phyloP scores from a whole-genome alignment of 371 early-diverging fungal species.

The Mortierella polycephala region DNA sequence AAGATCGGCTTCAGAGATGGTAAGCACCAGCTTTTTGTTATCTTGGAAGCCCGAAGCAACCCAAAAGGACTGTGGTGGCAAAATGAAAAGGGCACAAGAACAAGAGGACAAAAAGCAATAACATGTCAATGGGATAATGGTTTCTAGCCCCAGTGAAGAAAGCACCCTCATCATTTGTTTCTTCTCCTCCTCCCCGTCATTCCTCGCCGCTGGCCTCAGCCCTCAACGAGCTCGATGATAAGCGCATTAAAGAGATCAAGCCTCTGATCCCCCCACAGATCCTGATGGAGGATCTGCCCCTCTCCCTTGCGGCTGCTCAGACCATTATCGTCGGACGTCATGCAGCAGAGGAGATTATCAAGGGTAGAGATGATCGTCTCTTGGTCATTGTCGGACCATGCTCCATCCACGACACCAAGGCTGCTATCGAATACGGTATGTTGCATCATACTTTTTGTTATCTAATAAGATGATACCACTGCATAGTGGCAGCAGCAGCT shows the following conservation, averaged over 20 bases:
- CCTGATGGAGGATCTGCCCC: slow-evolving; percentile 89
- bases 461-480: not conserved
- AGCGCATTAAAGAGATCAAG: slow-evolving; percentile 87
- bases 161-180: slow-evolving; percentile 2
- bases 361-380: slow-evolving; percentile 85
- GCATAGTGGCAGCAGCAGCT: not conserved
- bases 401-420: slow-evolving; percentile 89
- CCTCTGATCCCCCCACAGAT: slow-evolving; percentile 97
- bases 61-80: too few relatives aligned
- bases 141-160: not conserved
- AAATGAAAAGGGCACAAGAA: too few relatives aligned
- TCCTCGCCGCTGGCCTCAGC: slow-evolving; percentile 55
- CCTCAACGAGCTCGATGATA: slow-evolving; percentile 93
- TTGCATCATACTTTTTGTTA: slow-evolving; percentile 26
- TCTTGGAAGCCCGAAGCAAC: not conserved
- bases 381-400: slow-evolving; percentile 94
- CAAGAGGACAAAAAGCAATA: too few relatives aligned
- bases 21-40: slow-evolving; percentile 23
- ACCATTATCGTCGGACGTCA: slow-evolving; percentile 71
- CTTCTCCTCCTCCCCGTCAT: not conserved
- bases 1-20: slow-evolving; percentile 63
- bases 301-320: slow-evolving; percentile 58
- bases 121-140: not conserved
- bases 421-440: slow-evolving; percentile 84
- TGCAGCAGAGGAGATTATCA: slow-evolving; percentile 76